Base-by-base conservation (phyloP, 176 grass and related monocot species). In the Typha latifolia region DNA sequence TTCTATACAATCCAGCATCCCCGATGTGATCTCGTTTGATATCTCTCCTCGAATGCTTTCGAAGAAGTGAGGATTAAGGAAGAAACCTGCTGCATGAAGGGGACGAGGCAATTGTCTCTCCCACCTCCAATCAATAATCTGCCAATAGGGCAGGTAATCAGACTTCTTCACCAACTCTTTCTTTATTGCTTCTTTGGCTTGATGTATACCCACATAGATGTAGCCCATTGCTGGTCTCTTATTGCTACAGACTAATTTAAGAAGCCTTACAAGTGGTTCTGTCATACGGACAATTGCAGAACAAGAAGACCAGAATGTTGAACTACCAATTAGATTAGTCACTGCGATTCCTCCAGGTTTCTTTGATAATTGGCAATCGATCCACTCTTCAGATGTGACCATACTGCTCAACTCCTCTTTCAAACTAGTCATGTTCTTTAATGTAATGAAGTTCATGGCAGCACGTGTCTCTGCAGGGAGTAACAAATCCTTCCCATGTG, bases 61-160 rank as follows among this genome's bases (percentile, higher is more conserved):
- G 74, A 86, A 96, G 86, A 96, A 96, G 12, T 85, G 69, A 62
- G 93, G 93, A 71, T 96, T 91, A 29, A 96, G 70, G 69, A 96
- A 78, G 82, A 86, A 89, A 67, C 88, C 93, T 49, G 88, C 88
- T 53, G 75, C 79, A 62, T 91, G 83, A 77, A 89, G 88, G 66
- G 93, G 93, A 1, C 63, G 78, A 61, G 69, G 72, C 62, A 66
- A 68, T 32, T 86, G 79, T 66, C 74, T 84, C 50, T 82, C 64
- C 93, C 88, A 96, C 70, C 80, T 96, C 74, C 72, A 77, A 70
- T 96, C 69, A 14, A 96, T 96, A 82, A 91, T 91, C 64, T 91
- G 79, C 88, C 82, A 89, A 49, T 89, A 91, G 84, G 67, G 47
- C 59, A 80, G 82, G 76, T 87, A 91, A 20, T 77, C 80, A 2